Percentiles rank a stretch among this genome's conserved stretches.
phyloP scores from a whole-genome alignment of 2,329 filamentous ascomycete genomes.

The Fusarium nematophilum region DNA sequence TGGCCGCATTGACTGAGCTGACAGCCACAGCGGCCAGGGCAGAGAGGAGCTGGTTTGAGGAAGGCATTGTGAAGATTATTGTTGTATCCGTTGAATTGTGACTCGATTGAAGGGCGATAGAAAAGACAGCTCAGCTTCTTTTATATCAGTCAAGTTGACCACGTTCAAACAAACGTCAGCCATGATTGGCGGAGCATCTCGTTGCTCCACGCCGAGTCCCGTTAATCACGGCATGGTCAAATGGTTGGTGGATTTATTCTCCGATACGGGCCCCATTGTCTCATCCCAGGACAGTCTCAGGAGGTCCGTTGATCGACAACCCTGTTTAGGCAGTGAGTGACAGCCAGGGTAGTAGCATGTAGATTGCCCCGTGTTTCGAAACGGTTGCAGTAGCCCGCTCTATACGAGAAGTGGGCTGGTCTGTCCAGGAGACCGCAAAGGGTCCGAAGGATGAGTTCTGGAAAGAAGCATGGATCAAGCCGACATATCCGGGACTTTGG shows the following conservation, averaged over 20 bases:
- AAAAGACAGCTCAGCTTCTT: background rate
- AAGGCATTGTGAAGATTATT: slow-evolving; percentile 28
- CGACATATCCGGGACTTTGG: background rate
- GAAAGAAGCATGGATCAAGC: background rate
- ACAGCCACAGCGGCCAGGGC: slow-evolving; percentile 31
- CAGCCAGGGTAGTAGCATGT: background rate
- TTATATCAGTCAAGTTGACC: background rate
- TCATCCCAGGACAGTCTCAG: background rate
- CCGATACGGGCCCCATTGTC: slow-evolving; percentile 13
- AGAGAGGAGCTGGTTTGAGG: slow-evolving; percentile 24
- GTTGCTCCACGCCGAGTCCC: slow-evolving; percentile 10
- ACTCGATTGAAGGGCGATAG: background rate
- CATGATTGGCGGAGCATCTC: slow-evolving; percentile 16
- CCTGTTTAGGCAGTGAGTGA: background rate
- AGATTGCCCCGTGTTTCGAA: background rate
- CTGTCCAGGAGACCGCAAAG: background rate
- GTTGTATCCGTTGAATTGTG: background rate
- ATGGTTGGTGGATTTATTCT: slow-evolving; percentile 17
- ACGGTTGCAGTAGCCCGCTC: background rate
- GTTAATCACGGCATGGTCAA: slow-evolving; percentile 10
- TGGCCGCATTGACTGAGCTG: slow-evolving; percentile 39
- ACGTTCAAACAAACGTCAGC: background rate
- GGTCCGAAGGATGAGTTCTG: background rate
- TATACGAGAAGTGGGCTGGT: background rate
- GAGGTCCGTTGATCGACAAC: background rate